phyloP scores from a whole-genome alignment of 2,329 filamentous ascomycete species.

The Curvularia hawaiiensis region DNA sequence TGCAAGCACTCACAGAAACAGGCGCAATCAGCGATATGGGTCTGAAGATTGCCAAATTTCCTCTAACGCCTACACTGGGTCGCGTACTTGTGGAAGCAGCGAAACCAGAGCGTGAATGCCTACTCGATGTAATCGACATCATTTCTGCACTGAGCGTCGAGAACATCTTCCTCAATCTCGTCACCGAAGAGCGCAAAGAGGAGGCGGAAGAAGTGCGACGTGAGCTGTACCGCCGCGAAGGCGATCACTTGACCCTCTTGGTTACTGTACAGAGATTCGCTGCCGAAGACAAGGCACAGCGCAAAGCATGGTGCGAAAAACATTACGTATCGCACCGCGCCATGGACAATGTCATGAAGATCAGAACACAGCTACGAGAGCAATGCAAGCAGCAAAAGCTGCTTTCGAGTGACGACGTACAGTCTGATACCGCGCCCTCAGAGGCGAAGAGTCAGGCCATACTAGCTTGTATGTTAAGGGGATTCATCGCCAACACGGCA shows the following conservation, averaged over 20 bases:
- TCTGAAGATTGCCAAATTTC: conserved; percentile 78
- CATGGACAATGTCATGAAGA: conserved; percentile 70
- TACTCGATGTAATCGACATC: conserved; percentile 85
- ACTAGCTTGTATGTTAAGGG: conserved; percentile 62
- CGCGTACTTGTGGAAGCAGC: conserved; percentile 83
- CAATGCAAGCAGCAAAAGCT: conserved; percentile 59
- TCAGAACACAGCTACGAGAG: conserved; percentile 64
- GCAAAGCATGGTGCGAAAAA: conserved; percentile 64
- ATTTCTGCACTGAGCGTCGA: conserved; percentile 70
- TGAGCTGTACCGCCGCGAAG: conserved; percentile 63
- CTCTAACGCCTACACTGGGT: conserved; percentile 79
- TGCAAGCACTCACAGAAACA: conserved; percentile 74
- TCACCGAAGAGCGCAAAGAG: conserved; percentile 65
- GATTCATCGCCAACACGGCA: conserved; percentile 66
- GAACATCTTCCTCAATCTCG: conserved; percentile 65
- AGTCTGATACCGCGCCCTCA: conserved; percentile 27
- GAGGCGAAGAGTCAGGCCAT: conserved; percentile 57
- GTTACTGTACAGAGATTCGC: conserved; percentile 65
- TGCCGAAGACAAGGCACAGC: conserved; percentile 61
- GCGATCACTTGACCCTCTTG: conserved; percentile 68
- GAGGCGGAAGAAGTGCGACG: conserved; percentile 61
- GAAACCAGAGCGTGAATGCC: conserved; percentile 70
- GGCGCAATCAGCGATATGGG: conserved; percentile 78
- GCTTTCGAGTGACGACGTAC: conserved; percentile 26
- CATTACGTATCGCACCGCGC: conserved; percentile 66